Conservation (phyloP, 129 eudicot species). For the Tanacetum coccineum region DNA sequence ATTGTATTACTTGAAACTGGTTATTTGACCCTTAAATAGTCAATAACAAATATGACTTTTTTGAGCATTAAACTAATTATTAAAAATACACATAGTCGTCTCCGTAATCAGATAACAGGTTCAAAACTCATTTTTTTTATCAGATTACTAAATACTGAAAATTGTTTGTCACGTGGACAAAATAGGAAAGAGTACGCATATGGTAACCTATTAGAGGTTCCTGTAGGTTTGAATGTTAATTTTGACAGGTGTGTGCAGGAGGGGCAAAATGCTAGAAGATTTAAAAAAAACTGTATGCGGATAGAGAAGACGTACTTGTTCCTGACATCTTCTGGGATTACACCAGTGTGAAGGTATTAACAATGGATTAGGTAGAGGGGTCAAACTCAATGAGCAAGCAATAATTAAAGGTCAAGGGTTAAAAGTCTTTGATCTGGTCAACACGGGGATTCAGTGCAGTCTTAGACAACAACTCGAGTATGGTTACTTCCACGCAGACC, state of each 20-base stretch:
- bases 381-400: constrained; percentile 80
- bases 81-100: not conserved
- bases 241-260: constrained; percentile 92
- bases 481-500: constrained; percentile 98
- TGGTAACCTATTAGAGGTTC: constrained; percentile 16
- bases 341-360: constrained; percentile 83
- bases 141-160: not conserved
- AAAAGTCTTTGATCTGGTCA: constrained; percentile 84
- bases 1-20: not conserved
- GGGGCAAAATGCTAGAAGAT: constrained; percentile 95
- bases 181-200: not conserved
- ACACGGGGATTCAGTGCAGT: constrained; percentile 90
- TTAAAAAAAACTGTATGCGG: constrained; percentile 87
- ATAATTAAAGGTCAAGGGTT: constrained; percentile 91
- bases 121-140: not conserved
- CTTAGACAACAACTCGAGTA: constrained; percentile 93
- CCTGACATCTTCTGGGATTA: constrained; percentile 97
- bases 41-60: not conserved
- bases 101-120: not conserved
- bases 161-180: too few relatives aligned
- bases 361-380: constrained; percentile 99
- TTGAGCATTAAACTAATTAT: not conserved
- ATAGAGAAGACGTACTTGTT: constrained; percentile 84
- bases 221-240: constrained; percentile 69
- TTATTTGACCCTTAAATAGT: not conserved